These are phyloP conservation scores for Mycosarcoma maydis DNA, from an alignment of 1,284 basidiomycete genomes.

Conservation along the genomic window DNA sequence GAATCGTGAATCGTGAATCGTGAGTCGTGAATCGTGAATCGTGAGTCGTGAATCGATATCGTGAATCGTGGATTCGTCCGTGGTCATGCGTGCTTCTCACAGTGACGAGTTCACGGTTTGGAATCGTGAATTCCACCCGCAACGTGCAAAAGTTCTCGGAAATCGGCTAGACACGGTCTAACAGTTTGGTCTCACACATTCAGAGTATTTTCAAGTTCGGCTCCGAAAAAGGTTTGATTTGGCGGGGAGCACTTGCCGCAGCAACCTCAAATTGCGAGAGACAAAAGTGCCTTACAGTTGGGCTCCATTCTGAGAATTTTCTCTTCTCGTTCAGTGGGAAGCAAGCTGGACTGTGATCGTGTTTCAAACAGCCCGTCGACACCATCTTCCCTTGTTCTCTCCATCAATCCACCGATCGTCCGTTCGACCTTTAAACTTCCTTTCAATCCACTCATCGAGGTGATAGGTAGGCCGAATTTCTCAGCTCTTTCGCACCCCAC, in stretches of 20 bases:
- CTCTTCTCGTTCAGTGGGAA: too few species aligned
- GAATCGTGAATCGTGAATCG: too few species aligned
- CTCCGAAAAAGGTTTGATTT: slow-evolving; percentile 5
- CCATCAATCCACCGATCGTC: slow-evolving; percentile 16
- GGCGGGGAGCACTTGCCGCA: slow-evolving; percentile 34
- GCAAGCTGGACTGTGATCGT: too few species aligned
- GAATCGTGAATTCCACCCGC: too few species aligned
- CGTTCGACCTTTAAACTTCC: slow-evolving; percentile 54
- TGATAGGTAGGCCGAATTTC: slow-evolving; percentile 61
- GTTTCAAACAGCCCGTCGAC: not conserved
- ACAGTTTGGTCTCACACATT: too few species aligned
- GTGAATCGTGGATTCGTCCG: too few species aligned
- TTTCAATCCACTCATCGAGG: slow-evolving; percentile 60
- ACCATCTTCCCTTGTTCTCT: not conserved
- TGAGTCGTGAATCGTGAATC: too few species aligned
- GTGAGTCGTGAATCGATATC: too few species aligned
- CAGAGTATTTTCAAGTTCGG: slow-evolving; percentile 7
- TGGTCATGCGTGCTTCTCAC: too few species aligned
- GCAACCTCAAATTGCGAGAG: slow-evolving; percentile 1
- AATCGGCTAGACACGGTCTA: slow-evolving; percentile 10
- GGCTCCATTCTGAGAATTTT: slow-evolving; percentile 2
- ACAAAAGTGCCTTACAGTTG: not conserved
- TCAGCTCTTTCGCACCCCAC: not conserved
- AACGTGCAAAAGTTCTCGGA: slow-evolving; percentile 21
- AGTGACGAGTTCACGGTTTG: too few species aligned